Base-by-base conservation (phyloP, 495 filamentous ascomycete species). In the Parachaetomium inaequale region DNA sequence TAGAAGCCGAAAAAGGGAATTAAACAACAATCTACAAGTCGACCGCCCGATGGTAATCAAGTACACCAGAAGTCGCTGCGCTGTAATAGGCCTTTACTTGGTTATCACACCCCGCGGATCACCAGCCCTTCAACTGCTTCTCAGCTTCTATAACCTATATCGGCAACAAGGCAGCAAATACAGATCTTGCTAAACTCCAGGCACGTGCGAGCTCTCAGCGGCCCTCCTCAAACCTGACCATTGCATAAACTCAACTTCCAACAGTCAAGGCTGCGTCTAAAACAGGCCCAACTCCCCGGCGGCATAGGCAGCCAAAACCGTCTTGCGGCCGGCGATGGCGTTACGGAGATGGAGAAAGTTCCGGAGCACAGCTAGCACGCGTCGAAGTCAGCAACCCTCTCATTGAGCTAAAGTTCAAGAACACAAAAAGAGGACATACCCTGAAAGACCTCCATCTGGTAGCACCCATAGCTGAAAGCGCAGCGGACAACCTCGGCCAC, bases 271-370 rank as follows among this genome's bases (percentile, higher is more conserved):
- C 36, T 15, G 14, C 36, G n/a, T 43, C 15, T 21, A 43, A 17
- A 43, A 4, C n/a, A 21, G 17, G 0, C n/a, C 40, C n/a, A 43
- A n/a, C 7, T 21, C 7, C n/a, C 40, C n/a, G 3, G 40, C 19
- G n/a, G 40, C 14, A 15, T 21, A 21, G 7, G 0, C 17, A 5
- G 17, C 40, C 36, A 43, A n/a, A 26, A 31, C 7, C 50, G 36
- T 21, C 31, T 36, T 53, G 29, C 50, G 8, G n/a, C n/a, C 29
- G 1, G n/a, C 50, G 31, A 53, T 34, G 31, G 31, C 50, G 28
- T 53, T 36, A 8, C 50, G 50, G 29, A 53, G 50, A 53, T 53
- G 50, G 19, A 53, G 50, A 14, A 53, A 53, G 31, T 53, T 53
- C 31, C 10, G 12, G 2, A 53, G 29, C 29, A 53, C 50, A 23